phyloP scores from a whole-genome alignment of 2,329 filamentous ascomycete species.

The Coleophoma crateriformis region DNA sequence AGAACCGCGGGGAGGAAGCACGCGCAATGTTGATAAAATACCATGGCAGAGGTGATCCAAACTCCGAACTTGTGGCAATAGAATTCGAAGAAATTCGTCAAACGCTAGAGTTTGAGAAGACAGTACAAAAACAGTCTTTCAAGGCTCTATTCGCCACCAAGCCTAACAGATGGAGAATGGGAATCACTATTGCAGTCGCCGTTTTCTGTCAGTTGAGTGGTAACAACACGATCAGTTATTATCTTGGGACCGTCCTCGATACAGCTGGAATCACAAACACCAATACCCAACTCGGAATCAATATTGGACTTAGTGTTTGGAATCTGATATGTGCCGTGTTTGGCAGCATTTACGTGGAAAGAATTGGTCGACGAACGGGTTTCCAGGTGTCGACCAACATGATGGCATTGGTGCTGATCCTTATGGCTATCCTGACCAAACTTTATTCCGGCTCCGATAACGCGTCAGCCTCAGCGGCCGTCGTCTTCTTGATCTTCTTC shows the following conservation, averaged over 20 bases:
- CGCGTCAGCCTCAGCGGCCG: not conserved
- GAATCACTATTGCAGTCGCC: constrained; percentile 43
- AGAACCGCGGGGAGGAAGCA: constrained; percentile 45
- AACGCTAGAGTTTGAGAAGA: constrained; percentile 32
- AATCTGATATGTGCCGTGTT: constrained; percentile 16
- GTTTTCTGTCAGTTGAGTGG: constrained; percentile 49
- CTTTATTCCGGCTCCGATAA: not conserved
- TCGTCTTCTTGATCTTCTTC: not conserved
- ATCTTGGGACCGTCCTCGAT: constrained; percentile 27
- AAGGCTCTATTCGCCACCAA: constrained; percentile 33
- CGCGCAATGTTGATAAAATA: constrained; percentile 44
- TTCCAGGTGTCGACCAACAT: not conserved
- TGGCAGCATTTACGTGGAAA: constrained; percentile 21
- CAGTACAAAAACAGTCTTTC: constrained; percentile 36
- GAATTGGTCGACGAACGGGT: constrained; percentile 14
- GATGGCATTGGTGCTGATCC: not conserved
- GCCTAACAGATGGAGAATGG: constrained; percentile 44
- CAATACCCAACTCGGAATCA: constrained; percentile 22
- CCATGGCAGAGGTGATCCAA: constrained; percentile 47
- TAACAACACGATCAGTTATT: constrained; percentile 39
- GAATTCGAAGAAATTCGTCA: constrained; percentile 36
- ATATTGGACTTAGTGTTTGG: constrained; percentile 16
- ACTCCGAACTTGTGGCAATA: constrained; percentile 36
- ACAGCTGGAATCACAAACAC: constrained; percentile 28
- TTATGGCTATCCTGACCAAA: not conserved